Conservation (phyloP, 768 basidiomycete genomes). For the Tubosaeta sp. region DNA sequence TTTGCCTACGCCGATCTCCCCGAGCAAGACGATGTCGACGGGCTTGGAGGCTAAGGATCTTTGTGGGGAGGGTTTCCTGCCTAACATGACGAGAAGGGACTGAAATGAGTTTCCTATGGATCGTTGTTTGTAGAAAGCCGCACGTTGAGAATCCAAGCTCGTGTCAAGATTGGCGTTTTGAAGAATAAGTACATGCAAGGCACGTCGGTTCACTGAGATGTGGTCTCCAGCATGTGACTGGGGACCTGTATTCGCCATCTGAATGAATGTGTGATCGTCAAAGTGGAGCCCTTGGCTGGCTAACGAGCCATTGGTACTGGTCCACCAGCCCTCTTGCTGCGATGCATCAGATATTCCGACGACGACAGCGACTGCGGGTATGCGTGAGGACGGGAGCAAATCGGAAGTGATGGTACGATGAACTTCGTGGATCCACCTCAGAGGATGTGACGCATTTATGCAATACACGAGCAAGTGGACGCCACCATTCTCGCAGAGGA, state of each 20-base stretch:
- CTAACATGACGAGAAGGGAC: conserved; percentile 4
- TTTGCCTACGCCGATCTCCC: conserved; percentile 34
- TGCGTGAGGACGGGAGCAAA: background rate
- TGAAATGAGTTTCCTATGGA: conserved; percentile 11
- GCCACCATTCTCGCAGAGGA: conserved; percentile 15
- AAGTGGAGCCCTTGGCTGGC: conserved; percentile 12
- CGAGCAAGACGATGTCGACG: conserved; percentile 35
- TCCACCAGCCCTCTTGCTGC: conserved; percentile 21
- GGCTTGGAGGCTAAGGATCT: background rate
- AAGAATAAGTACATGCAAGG: conserved; percentile 14
- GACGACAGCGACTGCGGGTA: conserved; percentile 18
- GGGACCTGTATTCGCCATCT: background rate
- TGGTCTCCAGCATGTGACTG: conserved; percentile 3
- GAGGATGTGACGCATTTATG: conserved; percentile 12
- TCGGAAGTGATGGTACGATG: conserved; percentile 7
- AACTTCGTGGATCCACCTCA: conserved; percentile 10
- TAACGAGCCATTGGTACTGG: conserved; percentile 1
- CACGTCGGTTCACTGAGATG: conserved; percentile 7
- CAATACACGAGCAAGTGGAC: conserved; percentile 20
- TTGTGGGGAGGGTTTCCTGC: conserved; percentile 5
- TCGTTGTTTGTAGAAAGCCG: conserved; percentile 8
- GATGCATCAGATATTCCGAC: conserved; percentile 6
- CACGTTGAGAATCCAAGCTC: background rate
- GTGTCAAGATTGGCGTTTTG: conserved; percentile 5
- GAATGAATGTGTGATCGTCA: conserved; percentile 16